These are phyloP conservation scores for Rhododendron ferrugineum DNA, from an alignment of 148 eudicot genomes.

Conservation along the genomic window DNA sequence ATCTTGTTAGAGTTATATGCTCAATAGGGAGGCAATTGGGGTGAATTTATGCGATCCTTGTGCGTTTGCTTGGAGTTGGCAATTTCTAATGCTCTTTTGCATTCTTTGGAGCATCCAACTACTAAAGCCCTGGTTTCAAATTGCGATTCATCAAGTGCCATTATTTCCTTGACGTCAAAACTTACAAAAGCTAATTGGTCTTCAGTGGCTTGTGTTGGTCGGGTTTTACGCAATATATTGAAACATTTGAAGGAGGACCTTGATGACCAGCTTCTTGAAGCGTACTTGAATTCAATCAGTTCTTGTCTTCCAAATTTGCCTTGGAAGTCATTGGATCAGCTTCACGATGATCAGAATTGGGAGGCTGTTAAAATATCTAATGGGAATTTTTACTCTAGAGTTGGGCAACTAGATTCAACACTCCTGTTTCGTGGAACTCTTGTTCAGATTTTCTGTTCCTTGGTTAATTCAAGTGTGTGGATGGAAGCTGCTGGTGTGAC, in stretches of 20 bases:
- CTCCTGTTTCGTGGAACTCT: slow-evolving; percentile 50
- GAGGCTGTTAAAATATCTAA: slow-evolving; percentile 16
- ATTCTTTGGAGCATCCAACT: slow-evolving; percentile 17
- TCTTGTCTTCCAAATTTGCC: slow-evolving; percentile 37
- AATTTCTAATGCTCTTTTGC: slow-evolving; percentile 32
- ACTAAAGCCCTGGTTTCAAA: slow-evolving; percentile 16
- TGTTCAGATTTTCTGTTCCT: slow-evolving; percentile 67
- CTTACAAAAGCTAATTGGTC: slow-evolving; percentile 46
- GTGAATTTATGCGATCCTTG: slow-evolving; percentile 33
- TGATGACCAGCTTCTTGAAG: slow-evolving; percentile 31
- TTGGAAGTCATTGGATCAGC: slow-evolving; percentile 41
- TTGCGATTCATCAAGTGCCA: slow-evolving; percentile 15
- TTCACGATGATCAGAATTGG: slow-evolving; percentile 8
- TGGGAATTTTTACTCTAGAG: slow-evolving; percentile 8
- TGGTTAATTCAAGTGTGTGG: slow-evolving; percentile 30
- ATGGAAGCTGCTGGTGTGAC: slow-evolving; percentile 25
- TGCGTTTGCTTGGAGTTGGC: slow-evolving; percentile 50
- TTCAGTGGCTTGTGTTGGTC: slow-evolving; percentile 42
- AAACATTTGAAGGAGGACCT: slow-evolving; percentile 45
- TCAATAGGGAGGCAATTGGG: slow-evolving; percentile 49
- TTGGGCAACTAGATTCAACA: slow-evolving; percentile 24
- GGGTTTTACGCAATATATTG: slow-evolving; percentile 48
- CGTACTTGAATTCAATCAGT: slow-evolving; percentile 27
- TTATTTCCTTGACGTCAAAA: slow-evolving; percentile 15
- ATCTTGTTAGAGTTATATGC: slow-evolving; percentile 9